phyloP scores from a whole-genome alignment of 129 eudicot genomes.

The Glebionis coronaria region DNA sequence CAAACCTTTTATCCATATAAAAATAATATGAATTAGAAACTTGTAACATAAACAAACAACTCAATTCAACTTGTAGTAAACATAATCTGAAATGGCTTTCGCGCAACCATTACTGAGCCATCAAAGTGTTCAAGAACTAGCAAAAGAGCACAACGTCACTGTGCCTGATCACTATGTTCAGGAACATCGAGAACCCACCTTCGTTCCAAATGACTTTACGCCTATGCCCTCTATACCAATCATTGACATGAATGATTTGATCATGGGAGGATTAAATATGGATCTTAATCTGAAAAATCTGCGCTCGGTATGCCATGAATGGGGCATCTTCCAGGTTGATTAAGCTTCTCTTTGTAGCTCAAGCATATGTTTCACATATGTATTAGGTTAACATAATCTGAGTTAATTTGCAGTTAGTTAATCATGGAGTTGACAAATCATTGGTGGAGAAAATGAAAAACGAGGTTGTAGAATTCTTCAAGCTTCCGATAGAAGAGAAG shows the following conservation, averaged over 20 bases:
- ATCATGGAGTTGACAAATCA: constrained; percentile 52
- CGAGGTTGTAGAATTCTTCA: constrained; percentile 42
- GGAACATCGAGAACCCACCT: constrained; percentile 38
- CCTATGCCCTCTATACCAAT: constrained; percentile 30
- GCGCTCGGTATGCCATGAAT: constrained; percentile 45
- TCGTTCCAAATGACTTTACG: constrained; percentile 6
- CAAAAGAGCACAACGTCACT: constrained; percentile 21
- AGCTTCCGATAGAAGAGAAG: constrained; percentile 49
- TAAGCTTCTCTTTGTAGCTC: background rate
- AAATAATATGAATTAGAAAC: constrained; percentile 6
- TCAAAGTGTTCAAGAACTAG: constrained; percentile 45
- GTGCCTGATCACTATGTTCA: constrained; percentile 36
- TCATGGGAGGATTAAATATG: constrained; percentile 18
- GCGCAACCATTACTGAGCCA: constrained; percentile 16
- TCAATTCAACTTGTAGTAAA: background rate
- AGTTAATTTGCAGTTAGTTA: constrained; percentile 41
- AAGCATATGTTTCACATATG: background rate
- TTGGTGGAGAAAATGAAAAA: constrained; percentile 45
- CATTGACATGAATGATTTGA: constrained; percentile 42
- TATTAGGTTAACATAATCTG: background rate
- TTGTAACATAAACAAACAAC: constrained; percentile 4
- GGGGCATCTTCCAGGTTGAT: constrained; percentile 60
- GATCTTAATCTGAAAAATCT: constrained; percentile 23
- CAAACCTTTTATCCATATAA: constrained; percentile 6
- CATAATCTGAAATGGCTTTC: constrained; percentile 25